A percentile compares a stretch with the other conserved stretches of the same genome.
Evolutionary conservation across 805 yeast genomes (phyloP).

Genomic region (Schwanniomyces occidentalis): DNA sequence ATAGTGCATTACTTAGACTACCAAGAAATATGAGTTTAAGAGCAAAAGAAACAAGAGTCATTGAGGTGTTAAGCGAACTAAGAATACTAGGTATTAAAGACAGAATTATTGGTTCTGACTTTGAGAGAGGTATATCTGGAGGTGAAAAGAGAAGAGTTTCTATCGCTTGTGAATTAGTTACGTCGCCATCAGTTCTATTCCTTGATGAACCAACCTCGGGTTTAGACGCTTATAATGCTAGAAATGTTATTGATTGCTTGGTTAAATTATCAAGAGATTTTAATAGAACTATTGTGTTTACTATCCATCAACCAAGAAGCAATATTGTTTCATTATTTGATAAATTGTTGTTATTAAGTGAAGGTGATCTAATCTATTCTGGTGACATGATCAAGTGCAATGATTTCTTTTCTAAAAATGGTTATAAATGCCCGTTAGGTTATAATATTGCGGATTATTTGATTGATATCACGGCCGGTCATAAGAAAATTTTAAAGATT

Average conservation of each 20-base stretch:
- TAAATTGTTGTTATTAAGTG: constrained; percentile 73
- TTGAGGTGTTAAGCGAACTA: constrained; percentile 81
- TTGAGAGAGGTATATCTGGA: constrained; percentile 76
- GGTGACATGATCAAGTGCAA: constrained; percentile 78
- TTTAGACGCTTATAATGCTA: constrained; percentile 89
- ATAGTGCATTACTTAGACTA: constrained; percentile 84
- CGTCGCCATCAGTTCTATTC: constrained; percentile 68
- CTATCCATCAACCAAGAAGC: constrained; percentile 96
- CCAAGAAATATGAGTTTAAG: constrained; percentile 76
- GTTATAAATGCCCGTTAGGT: constrained; percentile 83
- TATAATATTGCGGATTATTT: constrained; percentile 92
- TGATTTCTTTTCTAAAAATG: constrained; percentile 72
- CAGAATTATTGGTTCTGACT: constrained; percentile 83
- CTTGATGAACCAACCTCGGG: constrained; percentile 95
- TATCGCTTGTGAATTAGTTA: constrained; percentile 74
- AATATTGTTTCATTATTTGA: constrained; percentile 92
- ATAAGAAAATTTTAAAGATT: constrained; percentile 32
- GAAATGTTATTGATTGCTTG: constrained; percentile 82
- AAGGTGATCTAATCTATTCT: constrained; percentile 83
- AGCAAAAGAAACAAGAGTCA: constrained; percentile 75
- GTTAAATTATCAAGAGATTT: constrained; percentile 77
- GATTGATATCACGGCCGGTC: constrained; percentile 84
- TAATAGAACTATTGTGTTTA: constrained; percentile 84
- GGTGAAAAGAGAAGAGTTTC: constrained; percentile 79
- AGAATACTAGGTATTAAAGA: constrained; percentile 83